Evolutionary conservation across 306 rosid species (phyloP).

Genomic region (Calophaca sinica): DNA sequence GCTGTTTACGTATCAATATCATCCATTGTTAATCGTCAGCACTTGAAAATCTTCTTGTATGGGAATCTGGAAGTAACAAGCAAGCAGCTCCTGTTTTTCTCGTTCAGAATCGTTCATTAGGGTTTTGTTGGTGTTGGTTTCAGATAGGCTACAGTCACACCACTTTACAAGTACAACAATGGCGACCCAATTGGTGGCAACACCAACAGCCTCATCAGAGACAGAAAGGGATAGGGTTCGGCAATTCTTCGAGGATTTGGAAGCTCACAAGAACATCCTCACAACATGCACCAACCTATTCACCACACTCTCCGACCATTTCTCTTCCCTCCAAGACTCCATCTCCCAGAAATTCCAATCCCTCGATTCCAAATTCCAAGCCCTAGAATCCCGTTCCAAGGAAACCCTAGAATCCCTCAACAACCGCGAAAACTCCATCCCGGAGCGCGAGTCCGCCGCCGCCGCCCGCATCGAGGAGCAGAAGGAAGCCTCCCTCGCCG

Average conservation of each 20-base stretch:
- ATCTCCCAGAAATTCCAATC: slow-evolving; percentile 63
- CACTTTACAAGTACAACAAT: slow-evolving; percentile 35
- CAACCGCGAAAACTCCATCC: slow-evolving; percentile 62
- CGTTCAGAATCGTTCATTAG: slow-evolving; percentile 14
- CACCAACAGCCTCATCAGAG: slow-evolving; percentile 41
- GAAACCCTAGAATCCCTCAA: slow-evolving; percentile 61
- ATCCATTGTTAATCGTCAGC: not conserved
- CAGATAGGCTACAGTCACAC: not conserved
- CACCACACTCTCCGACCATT: slow-evolving; percentile 61
- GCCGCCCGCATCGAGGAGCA: slow-evolving; percentile 60
- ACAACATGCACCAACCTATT: slow-evolving; percentile 64
- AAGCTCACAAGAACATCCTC: slow-evolving; percentile 58
- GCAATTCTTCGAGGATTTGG: slow-evolving; percentile 70
- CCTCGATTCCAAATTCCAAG: slow-evolving; percentile 62
- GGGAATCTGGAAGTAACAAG: not conserved
- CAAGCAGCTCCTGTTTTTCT: not conserved
- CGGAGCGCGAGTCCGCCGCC: slow-evolving; percentile 67
- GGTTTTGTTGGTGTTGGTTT: slow-evolving; percentile 40
- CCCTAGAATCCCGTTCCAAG: slow-evolving; percentile 54
- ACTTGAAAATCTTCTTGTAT: not conserved
- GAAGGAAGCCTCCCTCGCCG: slow-evolving; percentile 63
- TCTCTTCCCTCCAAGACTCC: slow-evolving; percentile 60
- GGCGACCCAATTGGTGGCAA: slow-evolving; percentile 59
- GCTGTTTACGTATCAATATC: not conserved
- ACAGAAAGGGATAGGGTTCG: slow-evolving; percentile 44